Conservation (phyloP, 2,329 filamentous ascomycete species). For the Colletotrichum sp. region DNA sequence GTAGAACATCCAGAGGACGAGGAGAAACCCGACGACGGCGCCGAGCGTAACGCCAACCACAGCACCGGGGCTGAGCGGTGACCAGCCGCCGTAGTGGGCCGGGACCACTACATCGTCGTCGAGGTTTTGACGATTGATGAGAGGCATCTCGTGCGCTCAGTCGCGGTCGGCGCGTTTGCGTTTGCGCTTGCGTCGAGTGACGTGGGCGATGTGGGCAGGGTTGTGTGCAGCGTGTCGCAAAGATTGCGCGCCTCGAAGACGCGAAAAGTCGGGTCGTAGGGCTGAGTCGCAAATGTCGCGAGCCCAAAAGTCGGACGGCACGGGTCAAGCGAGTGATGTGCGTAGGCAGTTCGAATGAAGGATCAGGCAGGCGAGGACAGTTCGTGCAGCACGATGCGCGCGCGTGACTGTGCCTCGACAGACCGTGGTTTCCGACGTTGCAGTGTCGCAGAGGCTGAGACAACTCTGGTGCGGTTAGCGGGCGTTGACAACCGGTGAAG, state of each 20-base stretch:
- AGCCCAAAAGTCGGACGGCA: neutral
- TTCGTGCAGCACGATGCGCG: neutral
- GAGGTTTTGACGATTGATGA: slow-evolving; percentile 14
- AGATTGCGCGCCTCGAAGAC: neutral
- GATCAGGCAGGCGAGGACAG: neutral
- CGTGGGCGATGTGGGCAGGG: neutral
- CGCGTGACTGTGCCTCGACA: neutral
- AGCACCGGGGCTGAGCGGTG: slow-evolving; percentile 42
- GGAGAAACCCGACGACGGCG: slow-evolving; percentile 53
- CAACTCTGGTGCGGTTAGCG: neutral
- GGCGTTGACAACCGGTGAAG: neutral
- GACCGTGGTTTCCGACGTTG: neutral
- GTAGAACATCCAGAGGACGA: slow-evolving; percentile 57
- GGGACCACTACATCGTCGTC: slow-evolving; percentile 34
- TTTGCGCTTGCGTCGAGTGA: neutral
- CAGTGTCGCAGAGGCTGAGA: slow-evolving; percentile 7
- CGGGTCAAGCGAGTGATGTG: neutral
- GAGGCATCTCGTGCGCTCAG: neutral
- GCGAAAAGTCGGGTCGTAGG: neutral
- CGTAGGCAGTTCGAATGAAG: neutral
- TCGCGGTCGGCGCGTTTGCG: neutral
- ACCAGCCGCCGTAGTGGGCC: slow-evolving; percentile 34
- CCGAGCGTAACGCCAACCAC: slow-evolving; percentile 50
- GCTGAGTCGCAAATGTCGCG: neutral
- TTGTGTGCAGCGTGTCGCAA: neutral